phyloP scores from a whole-genome alignment of 192 early-diverging fungal genomes.

The Coemansia sp. region DNA sequence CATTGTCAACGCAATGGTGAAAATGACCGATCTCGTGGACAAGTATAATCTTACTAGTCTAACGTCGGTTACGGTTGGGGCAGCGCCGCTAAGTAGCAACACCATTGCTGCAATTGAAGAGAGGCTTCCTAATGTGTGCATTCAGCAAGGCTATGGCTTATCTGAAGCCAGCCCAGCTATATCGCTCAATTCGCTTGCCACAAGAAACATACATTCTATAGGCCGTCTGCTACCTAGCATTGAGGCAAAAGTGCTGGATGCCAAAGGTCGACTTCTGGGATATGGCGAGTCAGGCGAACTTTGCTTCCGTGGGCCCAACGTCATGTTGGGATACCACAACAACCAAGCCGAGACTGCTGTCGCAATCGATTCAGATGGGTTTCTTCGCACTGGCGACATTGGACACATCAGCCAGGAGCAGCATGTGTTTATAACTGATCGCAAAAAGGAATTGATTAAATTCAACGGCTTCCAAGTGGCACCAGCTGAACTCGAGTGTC shows the following conservation, averaged over 20 bases:
- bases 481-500: constrained; percentile 78
- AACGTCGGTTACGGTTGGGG: constrained; percentile 61
- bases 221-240: constrained; percentile 73
- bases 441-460: constrained; percentile 89
- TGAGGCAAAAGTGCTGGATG: constrained; percentile 69
- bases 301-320: constrained; percentile 78
- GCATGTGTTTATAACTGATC: constrained; percentile 62
- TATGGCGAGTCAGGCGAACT: constrained; percentile 70
- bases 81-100: constrained; percentile 64
- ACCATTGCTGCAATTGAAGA: constrained; percentile 49
- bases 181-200: constrained; percentile 10
- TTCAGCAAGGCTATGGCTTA: constrained; percentile 60
- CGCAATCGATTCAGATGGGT: constrained; percentile 71
- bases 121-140: constrained; percentile 26
- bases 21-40: constrained; percentile 60
- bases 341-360: constrained; percentile 67
- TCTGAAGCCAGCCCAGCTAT: constrained; percentile 51
- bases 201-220: constrained; percentile 45
- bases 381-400: constrained; percentile 82
- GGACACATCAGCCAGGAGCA: constrained; percentile 61
- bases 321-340: constrained; percentile 85
- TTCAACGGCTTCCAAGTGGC: constrained; percentile 82
- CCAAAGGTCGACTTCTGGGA: constrained; percentile 34
- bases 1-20: constrained; percentile 64
- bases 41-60: constrained; percentile 43